Evolutionary conservation across 2,329 filamentous ascomycete genomes (phyloP).

Genomic region (Nectriaceae sp.): DNA sequence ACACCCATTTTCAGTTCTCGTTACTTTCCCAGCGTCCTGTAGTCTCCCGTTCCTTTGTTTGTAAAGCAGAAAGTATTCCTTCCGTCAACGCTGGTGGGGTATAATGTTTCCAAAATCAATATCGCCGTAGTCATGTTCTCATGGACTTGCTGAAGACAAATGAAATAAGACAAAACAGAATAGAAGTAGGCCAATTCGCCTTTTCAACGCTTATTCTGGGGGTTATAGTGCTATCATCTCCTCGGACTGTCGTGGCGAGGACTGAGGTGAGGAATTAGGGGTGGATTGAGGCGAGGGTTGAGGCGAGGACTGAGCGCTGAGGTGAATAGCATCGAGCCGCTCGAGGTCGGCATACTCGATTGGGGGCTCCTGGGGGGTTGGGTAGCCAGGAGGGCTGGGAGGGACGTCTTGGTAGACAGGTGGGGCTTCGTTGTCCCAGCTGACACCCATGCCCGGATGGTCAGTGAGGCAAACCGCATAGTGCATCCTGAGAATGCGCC

Average conservation of each 20-base stretch:
- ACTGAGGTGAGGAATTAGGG: constrained; percentile 5
- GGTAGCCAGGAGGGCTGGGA: constrained; percentile 76
- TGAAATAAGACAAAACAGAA: background rate
- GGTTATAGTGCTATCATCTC: background rate
- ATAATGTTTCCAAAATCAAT: constrained; percentile 25
- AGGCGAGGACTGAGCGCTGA: constrained; percentile 18
- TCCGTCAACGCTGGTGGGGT: constrained; percentile 33
- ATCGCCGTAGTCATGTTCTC: constrained; percentile 27
- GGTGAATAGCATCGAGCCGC: constrained; percentile 31
- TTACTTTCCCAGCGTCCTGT: constrained; percentile 17
- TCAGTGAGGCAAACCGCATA: constrained; percentile 84
- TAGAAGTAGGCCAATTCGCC: background rate
- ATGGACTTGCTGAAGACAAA: constrained; percentile 1
- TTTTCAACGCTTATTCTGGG: background rate
- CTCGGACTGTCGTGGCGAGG: background rate
- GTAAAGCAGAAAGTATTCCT: constrained; percentile 20
- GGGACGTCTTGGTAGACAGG: constrained; percentile 94
- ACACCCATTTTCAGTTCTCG: background rate
- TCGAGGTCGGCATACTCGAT: constrained; percentile 43
- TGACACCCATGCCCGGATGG: constrained; percentile 82
- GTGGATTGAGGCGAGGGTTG: constrained; percentile 7
- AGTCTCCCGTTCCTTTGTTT: constrained; percentile 27
- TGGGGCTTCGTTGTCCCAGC: constrained; percentile 95
- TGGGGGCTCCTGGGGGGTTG: constrained; percentile 34
- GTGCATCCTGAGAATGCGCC: constrained; percentile 88